Base-by-base conservation (phyloP, 495 filamentous ascomycete species). In the Penicillium maclennaniae region DNA sequence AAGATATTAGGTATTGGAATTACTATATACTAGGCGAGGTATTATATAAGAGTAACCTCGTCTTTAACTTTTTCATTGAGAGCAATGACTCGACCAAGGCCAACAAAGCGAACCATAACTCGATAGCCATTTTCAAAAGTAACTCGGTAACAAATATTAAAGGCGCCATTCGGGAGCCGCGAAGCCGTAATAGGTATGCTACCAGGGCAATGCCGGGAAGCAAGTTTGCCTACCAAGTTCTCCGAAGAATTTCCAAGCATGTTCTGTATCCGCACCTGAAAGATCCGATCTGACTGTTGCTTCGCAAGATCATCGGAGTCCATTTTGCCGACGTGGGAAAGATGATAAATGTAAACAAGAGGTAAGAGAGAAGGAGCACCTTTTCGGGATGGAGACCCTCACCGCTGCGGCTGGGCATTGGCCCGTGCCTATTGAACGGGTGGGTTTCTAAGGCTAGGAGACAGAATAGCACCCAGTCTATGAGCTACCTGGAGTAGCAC, bases 1-100 rank as follows among this genome's bases (percentile, higher is more conserved):
- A 71, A 64, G 12, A 76, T 58, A 23, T 59, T 60, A 7, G 73
- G 72, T 63, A 68, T 63, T 12, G 69, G 72, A 16, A 77, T 63
- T 7, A 49, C 14, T 9, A 67, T 73, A 34, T 68, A 34, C n/a
- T 66, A 48, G 43, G 42, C 56, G 39, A 77, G 43, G 36, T 71
- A 79, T 14, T 53, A 27, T 55, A 75, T 66, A 0, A 70, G 68
- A 10, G 71, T 63, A 7, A 67, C 65, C 56, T 79, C 71, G 59
- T 69, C 69, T 19, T 57, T 41, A 21, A 74, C 60, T 51, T 72
- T 71, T 57, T 72, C 65, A 43, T 54, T 60, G 45, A 63, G 63
- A 37, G 43, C 40, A 20, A 55, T 27, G 28, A 51, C 56, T 7
- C 63, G 61, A 53, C 66, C 61, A 39, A 69, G 54, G 34, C 51